Evolutionary conservation across 352 stramenopile species (phyloP).

Genomic region (Pythium biforme): DNA sequence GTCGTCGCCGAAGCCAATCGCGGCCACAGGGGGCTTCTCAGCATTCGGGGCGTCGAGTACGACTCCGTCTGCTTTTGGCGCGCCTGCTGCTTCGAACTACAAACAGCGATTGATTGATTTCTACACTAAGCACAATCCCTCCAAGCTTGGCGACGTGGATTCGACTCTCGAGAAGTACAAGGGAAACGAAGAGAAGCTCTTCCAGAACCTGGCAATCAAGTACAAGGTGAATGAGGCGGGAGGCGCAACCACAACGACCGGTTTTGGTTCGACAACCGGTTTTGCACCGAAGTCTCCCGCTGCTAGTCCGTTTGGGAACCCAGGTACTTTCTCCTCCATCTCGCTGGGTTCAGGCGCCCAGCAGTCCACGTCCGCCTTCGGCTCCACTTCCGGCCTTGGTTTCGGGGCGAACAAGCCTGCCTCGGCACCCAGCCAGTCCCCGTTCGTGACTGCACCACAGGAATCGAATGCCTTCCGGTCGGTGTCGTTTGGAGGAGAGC

Average conservation of each 20-base stretch:
- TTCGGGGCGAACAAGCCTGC: constrained; percentile 39
- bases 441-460: constrained; percentile 38
- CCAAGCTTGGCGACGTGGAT: constrained; percentile 86
- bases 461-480: constrained; percentile 17
- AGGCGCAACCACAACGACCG: constrained; percentile 1
- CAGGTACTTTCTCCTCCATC: constrained; percentile 43
- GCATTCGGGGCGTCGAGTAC: constrained; percentile 13
- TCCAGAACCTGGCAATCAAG: constrained; percentile 67
- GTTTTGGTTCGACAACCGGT: constrained; percentile 36
- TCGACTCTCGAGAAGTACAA: constrained; percentile 89
- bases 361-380: constrained; percentile 31
- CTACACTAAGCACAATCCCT: constrained; percentile 91
- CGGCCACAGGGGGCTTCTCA: constrained; percentile 8
- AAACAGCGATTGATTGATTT: constrained; percentile 82
- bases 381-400: constrained; percentile 36
- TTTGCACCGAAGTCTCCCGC: constrained; percentile 35
- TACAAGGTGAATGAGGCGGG: constrained; percentile 50
- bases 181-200: constrained; percentile 76
- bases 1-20: background rate
- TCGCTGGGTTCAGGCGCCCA: constrained; percentile 26
- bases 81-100: constrained; percentile 30
- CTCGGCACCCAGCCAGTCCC: constrained; percentile 28
- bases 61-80: constrained; percentile 5
- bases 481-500: constrained; percentile 9
- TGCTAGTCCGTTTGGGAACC: constrained; percentile 67